Base-by-base conservation (phyloP, 352 stramenopile species). In the Globisporangium orthogonon region DNA sequence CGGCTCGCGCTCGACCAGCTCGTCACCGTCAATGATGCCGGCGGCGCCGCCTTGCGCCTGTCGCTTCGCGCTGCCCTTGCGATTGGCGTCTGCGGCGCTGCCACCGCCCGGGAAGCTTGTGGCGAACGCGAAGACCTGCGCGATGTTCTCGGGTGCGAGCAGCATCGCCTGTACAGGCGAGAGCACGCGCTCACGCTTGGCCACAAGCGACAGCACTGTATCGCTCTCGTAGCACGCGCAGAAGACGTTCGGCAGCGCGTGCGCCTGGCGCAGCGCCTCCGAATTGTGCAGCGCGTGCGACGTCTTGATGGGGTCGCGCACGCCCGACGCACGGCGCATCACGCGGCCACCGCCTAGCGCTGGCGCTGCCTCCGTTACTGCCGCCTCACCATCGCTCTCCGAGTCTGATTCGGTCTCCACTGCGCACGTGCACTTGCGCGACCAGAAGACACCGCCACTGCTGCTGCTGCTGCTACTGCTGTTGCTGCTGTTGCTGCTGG, bases 171-270 rank as follows among this genome's bases (percentile, higher is more conserved):
- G 82, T 9, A 91, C 55, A 28, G 82, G 82, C 7, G 82, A 89
- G 54, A 89, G 69, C 5, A 60, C 63, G n/a, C 67, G 62, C 46
- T 91, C 78, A 59, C 76, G 69, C 4, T 77, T 70, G 54, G 87
- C 78, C 35, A 91, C 66, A 2, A 78, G 76, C 10, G 67, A 54
- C 4, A 89, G 59, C 54, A 91, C 77, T 1, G 76, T 91, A 35
- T 89, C 78, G 10, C 76, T 66, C 47, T 89, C 78, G 61, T 91
- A 91, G 59, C 77, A 89, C 11, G 71, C 71, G 57, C 82, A 91
- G 56, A 91, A 91, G 28, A 91, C 72, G 54, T 89, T 91, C 54
- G 78, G 70, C 5, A 91, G 70, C 9, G 72, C 56, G 37, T 74
- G 60, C 23, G 82, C 72, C 33, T 83, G 74, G n/a, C 79, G 71